Evolutionary conservation across 164 flowering plant species (phyloP).

Genomic region (Vitis amurensis): DNA sequence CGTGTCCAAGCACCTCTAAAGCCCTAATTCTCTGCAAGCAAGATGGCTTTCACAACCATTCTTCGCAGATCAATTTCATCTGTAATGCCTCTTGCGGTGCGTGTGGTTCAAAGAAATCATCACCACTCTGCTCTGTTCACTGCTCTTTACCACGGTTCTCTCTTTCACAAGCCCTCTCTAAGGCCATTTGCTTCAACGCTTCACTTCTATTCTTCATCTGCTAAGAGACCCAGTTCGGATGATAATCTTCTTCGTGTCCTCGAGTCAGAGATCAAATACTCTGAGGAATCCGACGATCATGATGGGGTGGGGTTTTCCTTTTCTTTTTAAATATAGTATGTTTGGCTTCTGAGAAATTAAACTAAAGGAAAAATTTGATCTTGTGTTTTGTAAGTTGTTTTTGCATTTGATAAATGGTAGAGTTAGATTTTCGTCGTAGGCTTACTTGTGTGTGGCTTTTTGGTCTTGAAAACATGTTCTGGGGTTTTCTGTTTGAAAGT

Average conservation of each 20-base stretch:
- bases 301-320: constrained; percentile 33
- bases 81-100: constrained; percentile 37
- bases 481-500: too few relatives aligned
- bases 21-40: constrained; percentile 3
- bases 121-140: constrained; percentile 28
- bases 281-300: constrained; percentile 48
- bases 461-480: too few relatives aligned
- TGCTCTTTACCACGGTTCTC: constrained; percentile 27
- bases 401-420: too few relatives aligned
- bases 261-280: constrained; percentile 56
- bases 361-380: too few relatives aligned
- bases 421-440: too few relatives aligned
- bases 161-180: constrained; percentile 14
- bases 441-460: too few relatives aligned
- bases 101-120: constrained; percentile 28
- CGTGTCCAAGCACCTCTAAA: constrained; percentile 8
- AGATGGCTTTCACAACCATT: constrained; percentile 53
- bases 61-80: constrained; percentile 51
- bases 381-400: too few relatives aligned
- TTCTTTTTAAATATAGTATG: background rate
- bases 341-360: background rate
- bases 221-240: constrained; percentile 32
- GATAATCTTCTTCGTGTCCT: constrained; percentile 51
- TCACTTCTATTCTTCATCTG: constrained; percentile 28
- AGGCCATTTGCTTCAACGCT: constrained; percentile 8